These are phyloP conservation scores for Coemansia sp. DNA, from an alignment of 192 early-diverging fungal genomes.

Conservation along the genomic window DNA sequence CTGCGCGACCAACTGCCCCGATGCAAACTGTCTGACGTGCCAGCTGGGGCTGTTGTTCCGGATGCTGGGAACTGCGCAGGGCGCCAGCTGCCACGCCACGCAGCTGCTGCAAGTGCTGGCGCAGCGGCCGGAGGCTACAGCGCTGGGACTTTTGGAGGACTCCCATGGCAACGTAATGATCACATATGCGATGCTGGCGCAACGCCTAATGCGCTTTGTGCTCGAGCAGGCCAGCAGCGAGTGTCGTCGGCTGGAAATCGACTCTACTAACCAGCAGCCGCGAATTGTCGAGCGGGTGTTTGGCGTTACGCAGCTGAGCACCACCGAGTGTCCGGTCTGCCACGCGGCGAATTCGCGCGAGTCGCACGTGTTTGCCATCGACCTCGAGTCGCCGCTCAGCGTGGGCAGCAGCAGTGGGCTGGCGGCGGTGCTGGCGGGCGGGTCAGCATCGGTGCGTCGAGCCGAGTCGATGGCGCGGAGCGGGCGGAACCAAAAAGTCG, in stretches of 20 bases:
- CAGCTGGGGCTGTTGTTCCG: conserved; percentile 92
- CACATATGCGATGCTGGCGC: conserved; percentile 71
- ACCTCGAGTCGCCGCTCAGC: conserved; percentile 73
- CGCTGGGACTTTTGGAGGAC: conserved; percentile 84
- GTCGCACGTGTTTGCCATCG: conserved; percentile 78
- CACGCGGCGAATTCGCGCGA: conserved; percentile 59
- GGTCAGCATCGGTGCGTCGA: conserved; percentile 36
- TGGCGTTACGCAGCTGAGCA: conserved; percentile 34
- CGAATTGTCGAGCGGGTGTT: conserved; percentile 25
- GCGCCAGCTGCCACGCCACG: conserved; percentile 92
- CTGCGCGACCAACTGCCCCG: conserved; percentile 63
- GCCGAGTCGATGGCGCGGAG: conserved; percentile 26
- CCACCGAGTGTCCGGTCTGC: conserved; percentile 67
- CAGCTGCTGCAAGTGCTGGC: conserved; percentile 86
- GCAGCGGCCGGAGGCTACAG: conserved; percentile 79
- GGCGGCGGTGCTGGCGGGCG: conserved; percentile 44
- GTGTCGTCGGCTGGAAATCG: conserved; percentile 27
- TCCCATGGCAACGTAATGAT: conserved; percentile 60
- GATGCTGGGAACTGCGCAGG: conserved; percentile 87
- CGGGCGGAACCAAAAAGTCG: conserved; percentile 5
- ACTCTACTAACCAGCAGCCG: background rate
- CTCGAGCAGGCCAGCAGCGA: conserved; percentile 87
- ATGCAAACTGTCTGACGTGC: conserved; percentile 83
- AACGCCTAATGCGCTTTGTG: conserved; percentile 87
- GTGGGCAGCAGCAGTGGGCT: conserved; percentile 17